Conservation (phyloP, 495 filamentous ascomycete genomes). For the Penicillium pancosmium region DNA sequence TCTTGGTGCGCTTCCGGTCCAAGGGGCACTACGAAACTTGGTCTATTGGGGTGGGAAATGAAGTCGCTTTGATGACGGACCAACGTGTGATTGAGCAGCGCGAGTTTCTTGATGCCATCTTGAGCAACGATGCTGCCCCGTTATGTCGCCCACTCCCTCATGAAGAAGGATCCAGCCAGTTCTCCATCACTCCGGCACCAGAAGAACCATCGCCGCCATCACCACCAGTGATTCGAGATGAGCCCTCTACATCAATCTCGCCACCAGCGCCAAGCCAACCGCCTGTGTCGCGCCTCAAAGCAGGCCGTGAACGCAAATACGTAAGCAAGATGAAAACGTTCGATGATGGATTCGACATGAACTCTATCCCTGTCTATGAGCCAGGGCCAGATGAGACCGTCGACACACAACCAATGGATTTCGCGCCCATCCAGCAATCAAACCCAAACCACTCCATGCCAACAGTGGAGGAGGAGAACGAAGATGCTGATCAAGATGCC, state of each 20-base stretch:
- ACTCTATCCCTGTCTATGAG: constrained; percentile 41
- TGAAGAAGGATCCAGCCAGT: constrained; percentile 29
- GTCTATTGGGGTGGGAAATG: constrained; percentile 66
- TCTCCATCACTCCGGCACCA: constrained; percentile 5
- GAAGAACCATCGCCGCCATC: not conserved
- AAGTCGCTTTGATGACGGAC: constrained; percentile 69
- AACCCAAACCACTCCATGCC: constrained; percentile 13
- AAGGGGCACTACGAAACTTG: constrained; percentile 66
- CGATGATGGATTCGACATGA: constrained; percentile 59
- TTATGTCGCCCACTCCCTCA: constrained; percentile 64
- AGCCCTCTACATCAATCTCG: not conserved
- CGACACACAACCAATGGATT: constrained; percentile 29
- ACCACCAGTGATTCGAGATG: not conserved
- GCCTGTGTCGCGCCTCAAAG: constrained; percentile 23
- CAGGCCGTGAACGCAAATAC: constrained; percentile 38
- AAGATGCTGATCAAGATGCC: constrained; percentile 50
- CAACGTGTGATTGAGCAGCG: constrained; percentile 86
- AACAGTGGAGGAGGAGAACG: constrained; percentile 44
- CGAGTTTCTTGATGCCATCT: constrained; percentile 89
- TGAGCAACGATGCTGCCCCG: constrained; percentile 70
- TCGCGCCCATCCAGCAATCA: constrained; percentile 22
- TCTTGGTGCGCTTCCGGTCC: constrained; percentile 75
- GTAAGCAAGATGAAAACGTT: constrained; percentile 78
- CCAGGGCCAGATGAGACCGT: constrained; percentile 21
- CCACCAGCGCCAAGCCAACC: constrained; percentile 18